Evolutionary conservation across 2,329 filamentous ascomycete species (phyloP).

Genomic region (Penicillium sp.): DNA sequence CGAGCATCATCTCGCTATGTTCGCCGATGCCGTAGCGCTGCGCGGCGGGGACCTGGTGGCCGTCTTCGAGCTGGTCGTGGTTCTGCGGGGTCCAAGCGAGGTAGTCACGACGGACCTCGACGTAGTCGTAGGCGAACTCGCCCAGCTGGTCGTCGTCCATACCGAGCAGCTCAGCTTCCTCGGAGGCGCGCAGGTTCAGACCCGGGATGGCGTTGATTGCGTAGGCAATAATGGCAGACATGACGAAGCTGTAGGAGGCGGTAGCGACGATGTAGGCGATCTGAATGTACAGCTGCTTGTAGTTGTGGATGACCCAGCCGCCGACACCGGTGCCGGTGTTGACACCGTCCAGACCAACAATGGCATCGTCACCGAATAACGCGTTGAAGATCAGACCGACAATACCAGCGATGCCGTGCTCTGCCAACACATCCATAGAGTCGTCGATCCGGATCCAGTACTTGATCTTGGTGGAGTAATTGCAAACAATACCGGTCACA

Average conservation of each 20-base stretch:
- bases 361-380: conserved; percentile 71
- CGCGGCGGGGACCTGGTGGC: conserved; percentile 55
- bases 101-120: conserved; percentile 51
- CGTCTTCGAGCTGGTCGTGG: conserved; percentile 43
- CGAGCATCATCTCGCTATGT: conserved; percentile 60
- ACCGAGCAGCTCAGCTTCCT: conserved; percentile 67
- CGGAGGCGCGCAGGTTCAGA: conserved; percentile 63
- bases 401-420: conserved; percentile 82
- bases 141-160: conserved; percentile 54
- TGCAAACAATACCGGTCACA: conserved; percentile 66
- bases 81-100: conserved; percentile 50
- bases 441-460: conserved; percentile 79
- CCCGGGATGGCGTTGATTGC: conserved; percentile 69
- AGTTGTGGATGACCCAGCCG: conserved; percentile 71
- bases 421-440: conserved; percentile 85
- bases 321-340: conserved; percentile 50
- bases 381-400: conserved; percentile 76
- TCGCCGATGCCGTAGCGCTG: conserved; percentile 60
- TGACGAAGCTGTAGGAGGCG: conserved; percentile 63
- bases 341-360: conserved; percentile 70
- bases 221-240: conserved; percentile 68
- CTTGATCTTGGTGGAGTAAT: conserved; percentile 82
- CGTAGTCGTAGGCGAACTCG: conserved; percentile 53
- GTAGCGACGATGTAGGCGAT: conserved; percentile 65
- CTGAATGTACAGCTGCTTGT: conserved; percentile 68